Evolutionary conservation across 257 asterid genomes (phyloP), one percentile per base, ranked within the genome.

Genomic region (Prunella vulgaris): DNA sequence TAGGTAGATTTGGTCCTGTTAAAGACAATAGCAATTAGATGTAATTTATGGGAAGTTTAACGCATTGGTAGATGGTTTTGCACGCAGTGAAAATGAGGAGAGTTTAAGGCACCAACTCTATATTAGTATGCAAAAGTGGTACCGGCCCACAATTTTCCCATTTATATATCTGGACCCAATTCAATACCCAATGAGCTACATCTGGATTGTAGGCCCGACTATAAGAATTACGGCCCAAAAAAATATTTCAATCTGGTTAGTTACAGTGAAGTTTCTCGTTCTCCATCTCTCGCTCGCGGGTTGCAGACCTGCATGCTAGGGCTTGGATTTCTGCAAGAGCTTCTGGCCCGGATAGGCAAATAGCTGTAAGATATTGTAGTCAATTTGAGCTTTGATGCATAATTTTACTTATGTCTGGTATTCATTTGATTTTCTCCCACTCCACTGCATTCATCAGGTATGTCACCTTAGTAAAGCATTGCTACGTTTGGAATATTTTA

Each of bases 261-360:
- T 21, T 40, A 38, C 69, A 30, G 32, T 40, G 53, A 46, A n/a
- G 20, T 9, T 14, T 4, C 9, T 46, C 49, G 2, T 14, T 37
- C 44, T 40, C 49, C 4, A 57, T 24, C 35, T 25, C 37, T 33
- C 33, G n/a, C 48, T 67, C 20, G 37, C 15, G 42, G 72, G 37
- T 32, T 60, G 56, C 49, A 28, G 63, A n/a, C n/a, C n/a, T n/a
- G n/a, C n/a, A n/a, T n/a, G 0, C 60, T 60, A 49, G 66, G 70
- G 64, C 25, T 67, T 74, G 58, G 28, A 40, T 32, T 32, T 60
- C 74, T 58, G 54, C 69, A 14, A 48, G 58, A 74, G 69, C 56
- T 59, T 65, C 48, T 24, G 18, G 59, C 46, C 48, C 21, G 5
- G 4, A 0, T 30, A 30, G 33, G n/a, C 37, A 13, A 57, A 57